Base-by-base conservation (phyloP, 768 basidiomycete species). In the Lentinula sp. region DNA sequence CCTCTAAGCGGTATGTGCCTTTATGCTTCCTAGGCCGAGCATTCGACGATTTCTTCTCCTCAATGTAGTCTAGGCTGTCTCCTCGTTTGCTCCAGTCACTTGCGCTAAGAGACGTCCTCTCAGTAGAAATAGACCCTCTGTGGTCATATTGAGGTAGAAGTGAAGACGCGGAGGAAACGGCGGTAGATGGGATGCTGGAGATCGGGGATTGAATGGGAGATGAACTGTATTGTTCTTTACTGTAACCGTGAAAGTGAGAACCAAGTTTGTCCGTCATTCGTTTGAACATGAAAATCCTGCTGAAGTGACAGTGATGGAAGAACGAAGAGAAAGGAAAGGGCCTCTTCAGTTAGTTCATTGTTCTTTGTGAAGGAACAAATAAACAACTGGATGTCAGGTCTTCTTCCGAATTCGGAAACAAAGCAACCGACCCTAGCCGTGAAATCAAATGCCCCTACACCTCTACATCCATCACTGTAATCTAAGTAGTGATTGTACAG, bases 1-100 rank as follows among this genome's bases (percentile, higher is more conserved):
- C 92, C 46, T 78, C 66, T 20, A 94, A 80, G 33, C 84, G 81
- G 72, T 93, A 93, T 16, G 79, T 80, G 28, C 86, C 89, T 66
- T 84, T 86, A 13, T 81, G 80, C 60, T 86, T 74, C 46, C 78
- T 75, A 18, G 74, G 66, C 50, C 76, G 71, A 13, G 75, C 71
- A 6, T 73, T 65, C 10, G 55, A 20, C 7, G 71, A 65, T 39
- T 63, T 63, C 45, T 74, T 68, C 15, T 74, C 68, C 28, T 73
- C 73, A 8, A 74, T 70, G 28, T 67, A 67, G 48, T 75, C 73
- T 67, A 76, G 64, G 55, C 70, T 73, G 64, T 77, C 74, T 39
- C 73, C 70, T 43, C 69, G 73, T 57, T 74, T 74, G 69, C 81
- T 81, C 71, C 74, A 78, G 52, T 79, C 80, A 53, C 84, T 82